Evolutionary conservation across 176 grass and related monocot genomes (phyloP).

Genomic region (Triticum monococcum): DNA sequence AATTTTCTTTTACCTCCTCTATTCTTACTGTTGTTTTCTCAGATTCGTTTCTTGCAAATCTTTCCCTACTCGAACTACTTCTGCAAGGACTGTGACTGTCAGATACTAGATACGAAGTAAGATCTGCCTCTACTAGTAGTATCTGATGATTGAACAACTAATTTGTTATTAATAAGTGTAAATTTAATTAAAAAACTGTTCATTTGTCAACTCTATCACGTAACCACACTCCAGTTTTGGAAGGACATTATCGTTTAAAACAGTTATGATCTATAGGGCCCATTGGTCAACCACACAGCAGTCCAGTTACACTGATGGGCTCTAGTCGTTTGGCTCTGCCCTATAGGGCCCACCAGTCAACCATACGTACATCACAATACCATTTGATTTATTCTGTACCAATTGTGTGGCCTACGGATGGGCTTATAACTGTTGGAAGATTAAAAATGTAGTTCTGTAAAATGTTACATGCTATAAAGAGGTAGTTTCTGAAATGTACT

Average conservation of each 20-base stretch:
- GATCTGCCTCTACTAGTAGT: slow-evolving; percentile 3
- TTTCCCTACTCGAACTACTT: slow-evolving; percentile 86
- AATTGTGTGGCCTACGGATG: background rate
- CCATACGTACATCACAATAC: background rate
- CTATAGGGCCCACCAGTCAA: background rate
- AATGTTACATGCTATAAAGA: background rate
- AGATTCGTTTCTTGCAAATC: slow-evolving; percentile 98
- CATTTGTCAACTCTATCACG: background rate
- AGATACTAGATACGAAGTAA: slow-evolving; percentile 70
- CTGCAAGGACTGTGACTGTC: slow-evolving; percentile 94
- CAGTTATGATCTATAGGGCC: background rate
- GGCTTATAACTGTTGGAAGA: background rate
- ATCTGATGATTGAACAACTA: background rate
- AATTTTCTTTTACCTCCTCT: slow-evolving; percentile 26
- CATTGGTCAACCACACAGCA: background rate
- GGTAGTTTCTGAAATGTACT: background rate
- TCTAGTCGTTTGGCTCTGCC: no score
- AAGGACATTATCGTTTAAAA: background rate
- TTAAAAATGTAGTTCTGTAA: background rate
- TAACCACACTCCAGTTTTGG: background rate
- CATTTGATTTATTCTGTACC: background rate
- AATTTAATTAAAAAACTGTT: background rate
- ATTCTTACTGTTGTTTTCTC: slow-evolving; percentile 33
- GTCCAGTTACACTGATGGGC: no score
- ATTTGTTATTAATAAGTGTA: background rate